These are phyloP conservation scores for Aulographum hederae DNA, from an alignment of 2,329 filamentous ascomycete species.

Conservation along the genomic window DNA sequence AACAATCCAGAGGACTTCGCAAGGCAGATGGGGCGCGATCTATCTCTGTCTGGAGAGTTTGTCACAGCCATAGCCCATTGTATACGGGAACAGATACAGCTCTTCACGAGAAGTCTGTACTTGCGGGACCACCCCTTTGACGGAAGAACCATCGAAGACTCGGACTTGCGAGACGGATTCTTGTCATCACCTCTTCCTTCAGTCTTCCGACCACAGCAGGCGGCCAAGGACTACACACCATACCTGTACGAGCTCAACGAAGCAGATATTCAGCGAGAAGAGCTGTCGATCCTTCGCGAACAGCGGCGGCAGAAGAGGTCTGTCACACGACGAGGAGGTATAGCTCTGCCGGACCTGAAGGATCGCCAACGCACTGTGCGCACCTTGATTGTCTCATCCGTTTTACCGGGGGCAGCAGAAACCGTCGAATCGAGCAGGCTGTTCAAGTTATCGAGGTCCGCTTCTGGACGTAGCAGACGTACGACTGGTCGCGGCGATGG, in stretches of 20 bases:
- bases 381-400: conserved; percentile 79
- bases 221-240: conserved; percentile 84
- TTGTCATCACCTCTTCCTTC: conserved; percentile 65
- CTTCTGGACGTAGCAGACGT: conserved; percentile 27
- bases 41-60: conserved; percentile 87
- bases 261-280: conserved; percentile 72
- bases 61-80: conserved; percentile 95
- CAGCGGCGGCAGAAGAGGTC: conserved; percentile 90
- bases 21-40: conserved; percentile 67
- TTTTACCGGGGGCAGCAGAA: conserved; percentile 70
- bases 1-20: conserved; percentile 96
- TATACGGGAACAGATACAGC: conserved; percentile 86
- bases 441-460: conserved; percentile 42
- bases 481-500: conserved; percentile 41
- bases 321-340: conserved; percentile 81
- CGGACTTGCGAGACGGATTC: conserved; percentile 72
- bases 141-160: conserved; percentile 78
- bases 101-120: conserved; percentile 87
- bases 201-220: conserved; percentile 78
- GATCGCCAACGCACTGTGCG: conserved; percentile 86
- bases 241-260: conserved; percentile 91
- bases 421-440: conserved; percentile 70
- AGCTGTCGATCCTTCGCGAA: conserved; percentile 83
- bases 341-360: conserved; percentile 86
- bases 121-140: conserved; percentile 90